Evolutionary conservation across 495 filamentous ascomycete species (phyloP).

Genomic region (Usnea hakonensis): DNA sequence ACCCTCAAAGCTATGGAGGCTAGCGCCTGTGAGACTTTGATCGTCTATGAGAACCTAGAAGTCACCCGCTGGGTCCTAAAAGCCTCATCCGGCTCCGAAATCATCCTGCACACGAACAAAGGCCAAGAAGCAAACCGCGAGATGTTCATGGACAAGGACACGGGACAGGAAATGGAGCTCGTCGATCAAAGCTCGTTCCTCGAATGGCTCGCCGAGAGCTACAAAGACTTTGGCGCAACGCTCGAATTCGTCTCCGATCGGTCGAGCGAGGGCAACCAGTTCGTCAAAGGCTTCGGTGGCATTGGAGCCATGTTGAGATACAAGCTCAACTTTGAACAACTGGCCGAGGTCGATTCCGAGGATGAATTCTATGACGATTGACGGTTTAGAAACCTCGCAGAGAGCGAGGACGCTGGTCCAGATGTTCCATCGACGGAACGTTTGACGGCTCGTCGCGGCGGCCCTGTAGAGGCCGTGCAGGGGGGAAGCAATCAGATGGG

Average conservation of each 20-base stretch:
- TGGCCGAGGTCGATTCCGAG: slow-evolving; percentile 89
- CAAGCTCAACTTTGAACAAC: slow-evolving; percentile 99
- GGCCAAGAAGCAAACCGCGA: slow-evolving; percentile 70
- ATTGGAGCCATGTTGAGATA: slow-evolving; percentile 95
- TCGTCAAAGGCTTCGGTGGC: slow-evolving; percentile 98
- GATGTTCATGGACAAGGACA: slow-evolving; percentile 88
- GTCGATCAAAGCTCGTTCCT: slow-evolving; percentile 80
- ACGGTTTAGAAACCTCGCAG: slow-evolving; percentile 84
- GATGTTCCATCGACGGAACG: slow-evolving; percentile 54
- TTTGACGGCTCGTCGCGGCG: slow-evolving; percentile 51
- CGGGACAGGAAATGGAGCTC: slow-evolving; percentile 93
- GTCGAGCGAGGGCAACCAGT: slow-evolving; percentile 96
- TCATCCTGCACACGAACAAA: slow-evolving; percentile 84
- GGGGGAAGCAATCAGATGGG: not conserved
- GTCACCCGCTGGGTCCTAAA: slow-evolving; percentile 86
- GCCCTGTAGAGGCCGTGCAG: not conserved
- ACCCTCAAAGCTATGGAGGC: slow-evolving; percentile 96
- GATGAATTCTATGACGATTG: slow-evolving; percentile 99
- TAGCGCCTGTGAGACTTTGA: slow-evolving; percentile 86
- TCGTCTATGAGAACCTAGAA: slow-evolving; percentile 97
- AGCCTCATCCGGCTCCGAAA: slow-evolving; percentile 57
- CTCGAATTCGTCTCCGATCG: slow-evolving; percentile 97
- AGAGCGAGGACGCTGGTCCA: slow-evolving; percentile 78
- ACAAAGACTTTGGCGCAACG: slow-evolving; percentile 94
- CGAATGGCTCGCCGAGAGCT: slow-evolving; percentile 96